Evolutionary conservation across 768 basidiomycete genomes (phyloP).

Genomic region (Exsudoporus frostii): DNA sequence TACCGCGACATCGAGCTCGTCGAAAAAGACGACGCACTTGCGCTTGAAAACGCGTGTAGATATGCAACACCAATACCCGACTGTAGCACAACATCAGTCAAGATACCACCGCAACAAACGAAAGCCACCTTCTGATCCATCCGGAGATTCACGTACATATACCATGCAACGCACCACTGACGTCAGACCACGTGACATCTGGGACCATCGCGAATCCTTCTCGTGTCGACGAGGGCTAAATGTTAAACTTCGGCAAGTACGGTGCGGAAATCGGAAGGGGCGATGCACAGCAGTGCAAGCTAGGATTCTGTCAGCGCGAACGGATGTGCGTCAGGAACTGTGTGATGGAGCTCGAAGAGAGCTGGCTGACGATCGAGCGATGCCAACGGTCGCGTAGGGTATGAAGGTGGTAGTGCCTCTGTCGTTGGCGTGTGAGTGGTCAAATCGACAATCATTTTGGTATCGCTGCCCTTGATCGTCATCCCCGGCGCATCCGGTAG

Average conservation of each 20-base stretch:
- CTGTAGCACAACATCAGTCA: background rate
- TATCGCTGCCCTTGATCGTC: conserved; percentile 23
- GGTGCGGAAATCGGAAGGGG: conserved; percentile 70
- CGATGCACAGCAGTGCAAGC: conserved; percentile 80
- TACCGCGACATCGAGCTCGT: too few relatives aligned
- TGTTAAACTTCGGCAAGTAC: conserved; percentile 90
- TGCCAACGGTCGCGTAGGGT: conserved; percentile 32
- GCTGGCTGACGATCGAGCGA: conserved; percentile 37
- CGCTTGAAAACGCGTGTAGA: too few relatives aligned
- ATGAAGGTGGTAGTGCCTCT: conserved; percentile 15
- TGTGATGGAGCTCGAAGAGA: conserved; percentile 70
- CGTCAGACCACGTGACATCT: conserved; percentile 90
- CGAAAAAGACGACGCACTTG: too few relatives aligned
- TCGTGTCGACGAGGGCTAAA: conserved; percentile 94
- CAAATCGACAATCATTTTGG: conserved; percentile 38
- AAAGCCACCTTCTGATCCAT: conserved; percentile 78
- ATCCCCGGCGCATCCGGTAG: conserved; percentile 41
- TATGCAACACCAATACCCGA: too few relatives aligned
- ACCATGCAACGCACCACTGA: conserved; percentile 85
- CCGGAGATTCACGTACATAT: conserved; percentile 81
- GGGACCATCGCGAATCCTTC: conserved; percentile 98
- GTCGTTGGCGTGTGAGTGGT: conserved; percentile 15
- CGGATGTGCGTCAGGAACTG: conserved; percentile 88
- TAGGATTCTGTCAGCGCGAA: conserved; percentile 72
- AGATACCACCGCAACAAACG: background rate